Evolutionary conservation across 2,329 filamentous ascomycete species (phyloP), one percentile per base, ranked within the genome.

Genomic region (Penicillium fuscoglaucum): DNA sequence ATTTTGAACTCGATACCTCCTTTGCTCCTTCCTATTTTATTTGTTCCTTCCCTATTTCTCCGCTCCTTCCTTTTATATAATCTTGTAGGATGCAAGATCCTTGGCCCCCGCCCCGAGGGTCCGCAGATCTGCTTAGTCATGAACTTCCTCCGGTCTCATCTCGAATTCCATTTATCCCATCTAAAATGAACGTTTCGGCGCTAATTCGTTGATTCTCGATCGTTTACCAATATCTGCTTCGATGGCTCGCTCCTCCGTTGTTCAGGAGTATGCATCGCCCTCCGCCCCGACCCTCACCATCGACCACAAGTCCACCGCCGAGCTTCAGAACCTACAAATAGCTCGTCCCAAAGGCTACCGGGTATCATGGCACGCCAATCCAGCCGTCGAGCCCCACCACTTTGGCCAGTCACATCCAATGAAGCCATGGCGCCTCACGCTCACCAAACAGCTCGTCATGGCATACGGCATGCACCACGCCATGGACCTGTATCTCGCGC

Each of bases 391-490:
- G 78, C 90, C 90, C 72, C 93, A 98, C 76, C 95, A 99, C 76
- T 99, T 99, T 74, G 95, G 95, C 65, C 89, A 91, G 78, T 93
- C 91, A 10, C 95, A 99, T 80, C 95, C 95, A 21, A 99, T 99
- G 95, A 99, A 99, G 76, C 95, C 95, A 59, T 98, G 95, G 93
- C 90, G 95, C 37, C 80, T 99, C 63, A 97, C 93, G 17, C 83
- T 99, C 55, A 96, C 95, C 57, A 98, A 99, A 75, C 91, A 95
- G 69, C 85, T 99, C 47, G 91, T 99, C 63, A 88, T 96, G 72
- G 90, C 91, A 1, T 98, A 98, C 74, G 95, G 95, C 65, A 91
- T 99, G 84, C 92, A 96, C 68, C 90, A 93, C 70, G 92, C 91
- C 62, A 98, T 99, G 95, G 92, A 98, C 76, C 89, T 93, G 64